A percentile compares a stretch with the other conserved stretches of the same genome.
Conservation (phyloP, 495 filamentous ascomycete species). For the Mytilinidion resinicola region DNA sequence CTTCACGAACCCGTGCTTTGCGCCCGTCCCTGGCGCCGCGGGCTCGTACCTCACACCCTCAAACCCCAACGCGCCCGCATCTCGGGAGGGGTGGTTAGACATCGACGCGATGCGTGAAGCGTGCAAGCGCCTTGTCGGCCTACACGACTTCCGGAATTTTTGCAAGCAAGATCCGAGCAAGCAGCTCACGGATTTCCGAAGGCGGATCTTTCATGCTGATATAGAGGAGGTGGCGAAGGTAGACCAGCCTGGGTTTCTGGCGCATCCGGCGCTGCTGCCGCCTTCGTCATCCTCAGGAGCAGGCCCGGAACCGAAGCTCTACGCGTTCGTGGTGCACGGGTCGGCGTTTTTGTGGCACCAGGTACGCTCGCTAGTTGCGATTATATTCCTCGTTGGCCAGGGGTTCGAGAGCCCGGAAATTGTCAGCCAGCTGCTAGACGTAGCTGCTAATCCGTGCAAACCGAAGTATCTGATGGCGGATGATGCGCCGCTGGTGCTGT, state of each 20-base stretch:
- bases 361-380: slow-evolving; percentile 81
- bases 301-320: slow-evolving; percentile 57
- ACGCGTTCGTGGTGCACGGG: slow-evolving; percentile 78
- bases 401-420: slow-evolving; percentile 71
- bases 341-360: slow-evolving; percentile 98
- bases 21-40: slow-evolving; percentile 47
- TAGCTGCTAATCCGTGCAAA: slow-evolving; percentile 57
- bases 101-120: slow-evolving; percentile 80
- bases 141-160: slow-evolving; percentile 95
- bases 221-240: slow-evolving; percentile 55
- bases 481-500: slow-evolving; percentile 82
- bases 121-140: slow-evolving; percentile 68
- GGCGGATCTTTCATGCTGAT: slow-evolving; percentile 67
- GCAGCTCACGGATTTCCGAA: slow-evolving; percentile 73
- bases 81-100: slow-evolving; percentile 56
- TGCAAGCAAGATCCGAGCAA: slow-evolving; percentile 85
- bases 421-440: slow-evolving; percentile 65
- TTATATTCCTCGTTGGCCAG: slow-evolving; percentile 89
- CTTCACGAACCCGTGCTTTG: slow-evolving; percentile 88
- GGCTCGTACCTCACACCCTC: slow-evolving; percentile 35
- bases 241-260: slow-evolving; percentile 20
- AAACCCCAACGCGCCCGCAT: not conserved
- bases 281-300: not conserved
- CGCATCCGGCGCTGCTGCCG: slow-evolving; percentile 9
- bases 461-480: slow-evolving; percentile 86